Percentiles rank a stretch among this genome's conserved stretches.
Evolutionary conservation across 2,329 filamentous ascomycete genomes (phyloP).

Genomic region (Stemphylium lycopersici): DNA sequence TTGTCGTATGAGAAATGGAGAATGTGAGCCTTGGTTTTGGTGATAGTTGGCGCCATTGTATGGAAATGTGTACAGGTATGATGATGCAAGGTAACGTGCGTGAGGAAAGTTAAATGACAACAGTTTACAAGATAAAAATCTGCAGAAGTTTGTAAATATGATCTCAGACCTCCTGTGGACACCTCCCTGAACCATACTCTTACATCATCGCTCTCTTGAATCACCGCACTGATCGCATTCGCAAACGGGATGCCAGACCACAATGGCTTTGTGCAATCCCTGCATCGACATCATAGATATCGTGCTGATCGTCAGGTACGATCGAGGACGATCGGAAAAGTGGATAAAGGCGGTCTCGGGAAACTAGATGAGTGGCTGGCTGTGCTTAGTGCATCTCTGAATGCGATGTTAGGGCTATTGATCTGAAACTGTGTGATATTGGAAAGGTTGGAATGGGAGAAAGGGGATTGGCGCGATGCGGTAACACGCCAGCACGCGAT

Average conservation of each 20-base stretch:
- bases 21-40: slow-evolving; percentile 14
- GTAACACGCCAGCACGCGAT: not conserved
- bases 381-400: not conserved
- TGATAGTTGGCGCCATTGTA: slow-evolving; percentile 15
- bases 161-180: not conserved
- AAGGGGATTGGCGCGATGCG: slow-evolving; percentile 4
- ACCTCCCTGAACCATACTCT: not conserved
- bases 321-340: slow-evolving; percentile 14
- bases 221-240: slow-evolving; percentile 3
- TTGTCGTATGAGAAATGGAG: slow-evolving; percentile 23
- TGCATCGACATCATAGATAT: slow-evolving; percentile 20
- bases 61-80: not conserved
- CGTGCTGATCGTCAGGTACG: slow-evolving; percentile 19
- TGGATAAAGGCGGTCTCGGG: not conserved
- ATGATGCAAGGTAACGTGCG: not conserved
- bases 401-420: slow-evolving; percentile 1
- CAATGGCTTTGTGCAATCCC: slow-evolving; percentile 9
- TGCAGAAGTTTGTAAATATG: slow-evolving; percentile 1
- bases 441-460: slow-evolving; percentile 2
- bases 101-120: not conserved
- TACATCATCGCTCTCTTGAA: slow-evolving; percentile 7
- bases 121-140: not conserved
- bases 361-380: slow-evolving; percentile 1
- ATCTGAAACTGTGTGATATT: slow-evolving; percentile 5
- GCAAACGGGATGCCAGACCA: slow-evolving; percentile 7